Percentiles rank a stretch among this genome's conserved stretches.
Evolutionary conservation across 176 grass and related monocot species (phyloP).

Genomic region (Calamus simplicifolius): DNA sequence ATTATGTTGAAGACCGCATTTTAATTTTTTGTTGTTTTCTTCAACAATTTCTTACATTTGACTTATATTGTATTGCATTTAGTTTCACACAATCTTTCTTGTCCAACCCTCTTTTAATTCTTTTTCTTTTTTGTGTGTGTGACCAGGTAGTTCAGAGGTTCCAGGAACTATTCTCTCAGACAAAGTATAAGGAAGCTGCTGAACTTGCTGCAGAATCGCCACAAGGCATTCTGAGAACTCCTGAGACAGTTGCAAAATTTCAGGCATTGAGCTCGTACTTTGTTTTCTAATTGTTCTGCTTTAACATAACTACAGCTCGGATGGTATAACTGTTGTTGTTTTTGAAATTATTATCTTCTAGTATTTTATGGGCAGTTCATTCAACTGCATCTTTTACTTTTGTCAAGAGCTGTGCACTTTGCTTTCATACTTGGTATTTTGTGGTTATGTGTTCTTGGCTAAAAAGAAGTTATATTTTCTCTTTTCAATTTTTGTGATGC

Average conservation of each 20-base stretch:
- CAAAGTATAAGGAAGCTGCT: slow-evolving; percentile 98
- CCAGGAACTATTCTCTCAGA: slow-evolving; percentile 84
- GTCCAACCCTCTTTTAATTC: background rate
- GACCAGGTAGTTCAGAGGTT: slow-evolving; percentile 94
- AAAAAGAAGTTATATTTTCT: too few relatives aligned
- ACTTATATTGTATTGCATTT: too few relatives aligned
- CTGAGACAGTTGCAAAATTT: slow-evolving; percentile 91
- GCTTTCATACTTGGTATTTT: too few relatives aligned
- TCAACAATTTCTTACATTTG: too few relatives aligned
- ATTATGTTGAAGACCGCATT: too few relatives aligned
- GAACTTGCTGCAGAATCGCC: slow-evolving; percentile 95
- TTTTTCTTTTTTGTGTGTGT: background rate
- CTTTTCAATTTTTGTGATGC: too few relatives aligned
- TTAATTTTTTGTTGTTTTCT: too few relatives aligned
- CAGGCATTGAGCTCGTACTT: slow-evolving; percentile 32
- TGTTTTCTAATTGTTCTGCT: background rate
- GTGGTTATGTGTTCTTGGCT: too few relatives aligned
- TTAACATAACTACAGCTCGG: background rate
- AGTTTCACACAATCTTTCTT: too few relatives aligned
- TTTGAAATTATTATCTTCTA: background rate
- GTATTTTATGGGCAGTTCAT: background rate
- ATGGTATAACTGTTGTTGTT: background rate
- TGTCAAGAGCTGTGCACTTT: too few relatives aligned
- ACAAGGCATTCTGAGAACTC: slow-evolving; percentile 79
- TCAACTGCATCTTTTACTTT: too few relatives aligned